Evolutionary conservation across 2,329 filamentous ascomycete species (phyloP).

Genomic region (Saccharata proteae): DNA sequence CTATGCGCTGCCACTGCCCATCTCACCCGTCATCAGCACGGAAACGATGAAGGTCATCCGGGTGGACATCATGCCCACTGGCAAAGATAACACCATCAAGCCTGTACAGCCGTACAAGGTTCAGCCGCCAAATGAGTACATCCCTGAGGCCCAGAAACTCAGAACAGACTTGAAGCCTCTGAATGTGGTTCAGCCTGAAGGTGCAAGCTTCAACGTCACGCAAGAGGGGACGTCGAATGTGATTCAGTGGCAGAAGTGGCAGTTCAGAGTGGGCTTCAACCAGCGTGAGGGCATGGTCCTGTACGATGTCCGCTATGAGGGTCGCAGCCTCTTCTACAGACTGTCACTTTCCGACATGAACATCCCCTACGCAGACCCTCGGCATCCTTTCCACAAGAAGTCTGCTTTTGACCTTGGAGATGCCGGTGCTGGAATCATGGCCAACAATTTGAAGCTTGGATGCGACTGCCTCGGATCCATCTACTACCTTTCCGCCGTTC

Average conservation of each 20-base stretch:
- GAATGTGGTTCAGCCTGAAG: constrained; percentile 52
- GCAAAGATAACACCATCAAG: constrained; percentile 46
- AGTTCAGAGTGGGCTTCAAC: constrained; percentile 57
- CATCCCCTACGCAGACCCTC: constrained; percentile 50
- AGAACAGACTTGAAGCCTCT: constrained; percentile 52
- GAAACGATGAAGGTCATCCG: constrained; percentile 52
- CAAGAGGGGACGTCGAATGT: constrained; percentile 41
- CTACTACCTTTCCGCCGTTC: constrained; percentile 50
- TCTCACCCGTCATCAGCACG: constrained; percentile 55
- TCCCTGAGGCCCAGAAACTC: constrained; percentile 49
- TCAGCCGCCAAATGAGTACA: constrained; percentile 51
- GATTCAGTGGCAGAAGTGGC: constrained; percentile 59
- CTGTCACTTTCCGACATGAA: constrained; percentile 57
- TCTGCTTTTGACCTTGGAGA: constrained; percentile 60
- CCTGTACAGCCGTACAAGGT: constrained; percentile 46
- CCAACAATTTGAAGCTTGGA: constrained; percentile 57
- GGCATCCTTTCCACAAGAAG: constrained; percentile 57
- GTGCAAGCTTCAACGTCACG: constrained; percentile 46
- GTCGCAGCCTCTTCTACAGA: constrained; percentile 54
- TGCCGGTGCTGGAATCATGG: constrained; percentile 52
- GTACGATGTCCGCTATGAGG: constrained; percentile 53
- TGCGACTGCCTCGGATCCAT: constrained; percentile 62
- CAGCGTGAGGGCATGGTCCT: constrained; percentile 57
- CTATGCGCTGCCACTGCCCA: constrained; percentile 55
- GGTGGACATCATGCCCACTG: constrained; percentile 58